Base-by-base conservation (phyloP, 176 grass and related monocot species). In the Zea mays region DNA sequence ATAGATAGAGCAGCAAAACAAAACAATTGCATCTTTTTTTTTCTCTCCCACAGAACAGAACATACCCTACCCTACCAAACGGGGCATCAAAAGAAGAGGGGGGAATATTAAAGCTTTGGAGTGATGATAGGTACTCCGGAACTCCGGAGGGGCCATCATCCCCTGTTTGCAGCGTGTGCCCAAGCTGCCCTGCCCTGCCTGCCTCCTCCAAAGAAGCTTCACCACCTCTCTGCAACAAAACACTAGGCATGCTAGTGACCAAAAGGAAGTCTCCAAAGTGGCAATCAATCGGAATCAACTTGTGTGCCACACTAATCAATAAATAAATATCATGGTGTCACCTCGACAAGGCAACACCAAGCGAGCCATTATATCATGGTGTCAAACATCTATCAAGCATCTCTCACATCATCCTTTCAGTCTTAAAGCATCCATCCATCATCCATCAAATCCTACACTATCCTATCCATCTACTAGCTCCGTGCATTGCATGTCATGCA, bases 91-190 rank as follows among this genome's bases (percentile, higher is more conserved):
- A 93, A 93, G 90, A 90, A 93, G 91, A 81, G 91, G 91, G 27
- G 91, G 91, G 91, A 93, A 93, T 93, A 93, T 93, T 83, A 93
- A 27, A 90, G 81, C 88, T 90, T 93, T 93, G 77, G 79, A 37
- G 87, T 77, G 80, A 34, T 87, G 85, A 93, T 70, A 89, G 74
- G 35, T 43, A 44, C 39, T 11, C 4, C 76, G 71, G 74, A 85
- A 77, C 69, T 14, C 50, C 44, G 41, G n/a, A 33, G 10, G 63
- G 40, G 67, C 75, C 65, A 70, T 82, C 79, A 50, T 86, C 76
- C 85, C 77, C 62, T 68, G 75, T 86, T 84, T 86, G 83, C 81
- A 86, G 82, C 82, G 65, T 82, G 75, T 79, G 80, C 68, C 78
- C 85, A 91, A 86, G 82, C 65, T 81, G 72, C 85, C 74, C 65